phyloP scores from a whole-genome alignment of 2,329 filamentous ascomycete species.

The Colletotrichum scovillei region DNA sequence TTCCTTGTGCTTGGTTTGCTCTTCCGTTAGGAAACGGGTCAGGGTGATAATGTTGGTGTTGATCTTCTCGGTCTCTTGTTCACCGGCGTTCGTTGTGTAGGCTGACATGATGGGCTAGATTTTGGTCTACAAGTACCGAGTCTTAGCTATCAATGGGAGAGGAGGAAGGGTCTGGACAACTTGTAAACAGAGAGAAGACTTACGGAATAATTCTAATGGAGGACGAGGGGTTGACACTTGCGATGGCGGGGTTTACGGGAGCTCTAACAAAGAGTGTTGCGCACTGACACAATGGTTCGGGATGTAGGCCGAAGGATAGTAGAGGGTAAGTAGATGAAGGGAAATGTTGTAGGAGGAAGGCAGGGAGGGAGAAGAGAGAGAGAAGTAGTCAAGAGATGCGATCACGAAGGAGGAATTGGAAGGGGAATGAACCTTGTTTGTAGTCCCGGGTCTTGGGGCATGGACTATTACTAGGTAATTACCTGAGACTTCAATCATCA shows the following conservation, averaged over 20 bases:
- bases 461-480: neutral
- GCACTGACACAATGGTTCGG: constrained; percentile 3
- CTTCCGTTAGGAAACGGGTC: constrained; percentile 94
- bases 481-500: constrained; percentile 23
- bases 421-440: constrained; percentile 17
- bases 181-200: constrained; percentile 4
- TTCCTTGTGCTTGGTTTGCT: constrained; percentile 92
- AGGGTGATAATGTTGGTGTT: constrained; percentile 97
- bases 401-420: constrained; percentile 19
- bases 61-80: constrained; percentile 77
- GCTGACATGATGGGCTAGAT: constrained; percentile 32
- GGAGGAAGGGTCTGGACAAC: neutral
- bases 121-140: neutral
- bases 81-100: constrained; percentile 50
- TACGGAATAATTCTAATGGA: neutral
- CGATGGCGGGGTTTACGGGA: constrained; percentile 22
- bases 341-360: constrained; percentile 21
- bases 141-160: neutral
- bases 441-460: constrained; percentile 24
- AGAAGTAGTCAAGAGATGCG: constrained; percentile 14
- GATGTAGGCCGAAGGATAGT: constrained; percentile 8
- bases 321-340: neutral
- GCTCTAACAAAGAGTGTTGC: constrained; percentile 17
- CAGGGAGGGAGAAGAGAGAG: constrained; percentile 18
- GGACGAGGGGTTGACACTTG: constrained; percentile 12